Conservation (phyloP, 106 monocot species). For the Allium sativum region DNA sequence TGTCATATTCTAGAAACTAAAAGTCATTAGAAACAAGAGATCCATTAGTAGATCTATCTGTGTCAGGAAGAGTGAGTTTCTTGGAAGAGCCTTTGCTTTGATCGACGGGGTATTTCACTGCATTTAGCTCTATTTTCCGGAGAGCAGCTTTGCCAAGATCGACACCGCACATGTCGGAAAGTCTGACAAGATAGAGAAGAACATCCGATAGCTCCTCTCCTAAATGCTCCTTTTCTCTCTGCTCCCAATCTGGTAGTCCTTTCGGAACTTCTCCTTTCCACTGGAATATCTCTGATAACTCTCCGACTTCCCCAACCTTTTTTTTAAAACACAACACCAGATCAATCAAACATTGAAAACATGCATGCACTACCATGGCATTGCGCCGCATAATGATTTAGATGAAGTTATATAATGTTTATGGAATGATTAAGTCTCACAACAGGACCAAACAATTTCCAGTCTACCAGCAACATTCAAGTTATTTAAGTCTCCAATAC, state of each 20-base stretch:
- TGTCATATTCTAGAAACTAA: too few species aligned
- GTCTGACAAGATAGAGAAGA: conserved; percentile 73
- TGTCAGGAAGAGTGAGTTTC: conserved; percentile 10
- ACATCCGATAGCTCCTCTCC: conserved; percentile 93
- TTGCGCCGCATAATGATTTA: too few species aligned
- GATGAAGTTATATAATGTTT: too few species aligned
- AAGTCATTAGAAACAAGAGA: too few species aligned
- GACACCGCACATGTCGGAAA: conserved; percentile 77
- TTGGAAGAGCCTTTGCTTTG: conserved; percentile 59
- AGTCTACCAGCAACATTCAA: too few species aligned
- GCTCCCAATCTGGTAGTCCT: conserved; percentile 68
- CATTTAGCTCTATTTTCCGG: conserved; percentile 70
- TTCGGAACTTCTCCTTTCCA: conserved; percentile 88
- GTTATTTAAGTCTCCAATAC: too few species aligned
- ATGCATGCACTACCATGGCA: too few species aligned
- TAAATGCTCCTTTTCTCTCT: conserved; percentile 70
- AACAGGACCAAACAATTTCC: too few species aligned
- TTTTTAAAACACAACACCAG: too few species aligned
- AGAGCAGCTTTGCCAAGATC: conserved; percentile 68
- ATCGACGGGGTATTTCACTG: conserved; percentile 54
- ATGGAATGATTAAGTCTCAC: too few species aligned
- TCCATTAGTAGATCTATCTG: too few species aligned
- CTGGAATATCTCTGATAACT: conserved; percentile 90
- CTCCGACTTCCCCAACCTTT: conserved; percentile 86
- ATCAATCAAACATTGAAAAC: too few species aligned